A percentile compares a stretch with the other conserved stretches of the same genome.
Conservation (phyloP, 495 filamentous ascomycete species). For the Penicillium bovifimosum region DNA sequence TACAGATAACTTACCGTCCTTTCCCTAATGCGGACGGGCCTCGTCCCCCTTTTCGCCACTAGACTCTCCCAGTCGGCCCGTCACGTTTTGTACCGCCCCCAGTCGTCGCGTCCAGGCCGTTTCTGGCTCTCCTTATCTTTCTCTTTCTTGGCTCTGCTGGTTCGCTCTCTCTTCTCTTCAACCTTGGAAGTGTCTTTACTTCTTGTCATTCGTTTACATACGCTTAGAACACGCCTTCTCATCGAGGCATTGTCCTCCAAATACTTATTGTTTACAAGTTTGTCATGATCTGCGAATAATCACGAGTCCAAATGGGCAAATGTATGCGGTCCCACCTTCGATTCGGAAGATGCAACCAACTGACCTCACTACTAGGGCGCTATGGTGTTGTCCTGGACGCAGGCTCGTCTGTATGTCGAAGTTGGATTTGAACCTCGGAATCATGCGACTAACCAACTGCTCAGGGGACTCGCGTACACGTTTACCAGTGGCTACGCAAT, state of each 20-base stretch:
- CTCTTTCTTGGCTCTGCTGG: constrained; percentile 3
- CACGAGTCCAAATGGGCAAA: constrained; percentile 43
- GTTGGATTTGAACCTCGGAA: not conserved
- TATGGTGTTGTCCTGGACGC: constrained; percentile 67
- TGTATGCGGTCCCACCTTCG: constrained; percentile 29
- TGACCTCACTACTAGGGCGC: constrained; percentile 37
- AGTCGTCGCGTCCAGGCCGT: constrained; percentile 22
- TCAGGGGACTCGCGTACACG: constrained; percentile 82
- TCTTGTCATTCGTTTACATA: constrained; percentile 18
- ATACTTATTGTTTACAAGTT: constrained; percentile 8
- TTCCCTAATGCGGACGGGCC: constrained; percentile 7
- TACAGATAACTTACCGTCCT: constrained; percentile 10
- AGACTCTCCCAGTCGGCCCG: constrained; percentile 10
- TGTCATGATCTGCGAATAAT: constrained; percentile 32
- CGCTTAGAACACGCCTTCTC: not conserved
- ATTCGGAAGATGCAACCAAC: not conserved
- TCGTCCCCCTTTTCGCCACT: not conserved
- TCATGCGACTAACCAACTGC: not conserved
- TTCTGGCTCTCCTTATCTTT: constrained; percentile 22
- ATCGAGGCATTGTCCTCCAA: not conserved
- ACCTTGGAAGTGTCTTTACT: constrained; percentile 1
- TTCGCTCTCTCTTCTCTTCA: constrained; percentile 1
- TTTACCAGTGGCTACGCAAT: constrained; percentile 87
- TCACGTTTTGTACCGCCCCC: constrained; percentile 19
- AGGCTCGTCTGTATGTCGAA: constrained; percentile 55